Evolutionary conservation across 129 eudicot genomes (phyloP).

Genomic region (Helianthus tuberosus): DNA sequence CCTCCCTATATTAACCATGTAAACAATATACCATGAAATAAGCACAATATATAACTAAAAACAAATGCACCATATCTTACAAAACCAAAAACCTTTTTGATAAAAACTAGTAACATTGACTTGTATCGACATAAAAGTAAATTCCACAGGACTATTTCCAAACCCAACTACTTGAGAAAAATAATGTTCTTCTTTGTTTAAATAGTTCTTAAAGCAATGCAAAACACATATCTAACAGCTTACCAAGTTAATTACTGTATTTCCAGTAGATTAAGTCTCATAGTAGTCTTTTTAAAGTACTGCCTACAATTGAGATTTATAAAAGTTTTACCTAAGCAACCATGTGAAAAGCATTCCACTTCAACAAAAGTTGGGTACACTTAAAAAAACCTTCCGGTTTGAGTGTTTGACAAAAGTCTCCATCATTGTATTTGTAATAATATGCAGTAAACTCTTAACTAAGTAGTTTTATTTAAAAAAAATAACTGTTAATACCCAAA

Average conservation of each 20-base stretch:
- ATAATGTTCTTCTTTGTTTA: neutral
- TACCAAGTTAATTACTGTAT: no score
- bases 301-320: no score
- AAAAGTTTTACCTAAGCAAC: neutral
- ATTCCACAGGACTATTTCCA: neutral
- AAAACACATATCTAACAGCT: no score
- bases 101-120: neutral
- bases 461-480: no score
- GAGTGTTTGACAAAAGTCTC: neutral
- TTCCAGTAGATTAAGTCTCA: no score
- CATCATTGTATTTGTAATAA: neutral
- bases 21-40: conserved; percentile 1
- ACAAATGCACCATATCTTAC: neutral
- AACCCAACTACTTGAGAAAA: neutral
- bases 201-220: no score
- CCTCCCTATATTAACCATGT: conserved; percentile 52
- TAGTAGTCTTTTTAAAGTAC: neutral
- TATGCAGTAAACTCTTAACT: neutral
- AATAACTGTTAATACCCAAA: no score
- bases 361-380: neutral
- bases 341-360: neutral
- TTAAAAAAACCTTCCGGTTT: neutral
- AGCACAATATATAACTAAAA: neutral
- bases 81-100: neutral
- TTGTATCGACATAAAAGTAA: neutral